Percentiles rank a stretch among this genome's conserved stretches.
phyloP scores from a whole-genome alignment of 306 rosid species.

The Pueraria montana region DNA sequence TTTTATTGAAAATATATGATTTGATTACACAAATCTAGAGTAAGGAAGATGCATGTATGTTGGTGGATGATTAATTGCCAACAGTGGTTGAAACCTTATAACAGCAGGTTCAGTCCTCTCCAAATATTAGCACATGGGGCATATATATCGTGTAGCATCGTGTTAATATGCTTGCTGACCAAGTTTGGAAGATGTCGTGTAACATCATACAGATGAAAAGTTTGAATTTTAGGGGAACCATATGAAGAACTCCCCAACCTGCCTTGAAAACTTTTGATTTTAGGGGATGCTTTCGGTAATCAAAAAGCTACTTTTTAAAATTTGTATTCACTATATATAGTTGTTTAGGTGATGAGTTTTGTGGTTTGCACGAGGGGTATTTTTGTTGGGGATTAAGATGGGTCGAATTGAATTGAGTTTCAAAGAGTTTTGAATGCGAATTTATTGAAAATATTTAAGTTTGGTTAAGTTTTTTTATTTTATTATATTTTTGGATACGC shows the following conservation, averaged over 20 bases:
- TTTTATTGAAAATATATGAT: too few species aligned
- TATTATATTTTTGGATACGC: too few species aligned
- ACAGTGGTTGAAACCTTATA: conserved; percentile 9
- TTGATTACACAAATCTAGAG: neutral
- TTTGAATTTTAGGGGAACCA: conserved; percentile 3
- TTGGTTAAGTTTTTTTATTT: too few species aligned
- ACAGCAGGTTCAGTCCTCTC: neutral
- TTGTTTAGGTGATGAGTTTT: neutral
- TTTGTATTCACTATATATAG: neutral
- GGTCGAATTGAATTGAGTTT: too few species aligned
- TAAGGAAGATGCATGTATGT: conserved; percentile 6
- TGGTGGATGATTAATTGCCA: neutral
- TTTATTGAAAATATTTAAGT: neutral
- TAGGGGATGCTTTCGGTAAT: neutral
- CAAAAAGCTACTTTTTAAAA: neutral
- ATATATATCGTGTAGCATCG: neutral
- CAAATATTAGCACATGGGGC: conserved; percentile 24
- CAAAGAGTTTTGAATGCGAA: too few species aligned
- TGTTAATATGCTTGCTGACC: neutral
- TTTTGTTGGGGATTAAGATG: too few species aligned
- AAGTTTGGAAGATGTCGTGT: conserved; percentile 11
- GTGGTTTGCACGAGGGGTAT: neutral
- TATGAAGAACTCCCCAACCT: neutral
- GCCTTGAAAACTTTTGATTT: neutral
- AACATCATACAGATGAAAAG: conserved; percentile 19